Conservation (phyloP, 805 yeast genomes). For the Torulaspora gathmanii region DNA sequence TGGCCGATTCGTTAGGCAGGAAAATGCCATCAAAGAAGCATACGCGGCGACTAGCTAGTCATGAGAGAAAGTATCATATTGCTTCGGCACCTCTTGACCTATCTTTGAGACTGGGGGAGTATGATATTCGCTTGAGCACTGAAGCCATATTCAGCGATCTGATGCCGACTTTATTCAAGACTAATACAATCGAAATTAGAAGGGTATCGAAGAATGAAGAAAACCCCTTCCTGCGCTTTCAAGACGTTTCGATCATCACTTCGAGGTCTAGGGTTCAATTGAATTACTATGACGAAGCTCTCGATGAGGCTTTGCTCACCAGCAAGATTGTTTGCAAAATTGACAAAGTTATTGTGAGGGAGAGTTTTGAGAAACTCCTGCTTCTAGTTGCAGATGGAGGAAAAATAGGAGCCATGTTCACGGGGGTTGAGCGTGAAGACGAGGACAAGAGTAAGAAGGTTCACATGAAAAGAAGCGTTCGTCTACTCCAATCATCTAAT, state of each 20-base stretch:
- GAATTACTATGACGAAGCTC: conserved; percentile 10
- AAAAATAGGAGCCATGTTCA: conserved; percentile 1
- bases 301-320: conserved; percentile 10
- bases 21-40: background rate
- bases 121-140: conserved; percentile 2
- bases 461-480: conserved; percentile 25
- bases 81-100: conserved; percentile 4
- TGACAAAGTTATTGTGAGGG: conserved; percentile 6
- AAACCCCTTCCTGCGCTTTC: conserved; percentile 1
- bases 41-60: background rate
- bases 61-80: conserved; percentile 1
- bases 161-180: conserved; percentile 7
- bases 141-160: conserved; percentile 6
- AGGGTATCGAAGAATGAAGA: background rate
- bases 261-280: conserved; percentile 14
- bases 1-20: background rate
- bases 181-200: conserved; percentile 5
- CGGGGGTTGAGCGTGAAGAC: background rate
- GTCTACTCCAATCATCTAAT: conserved; percentile 27
- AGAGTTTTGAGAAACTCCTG: background rate
- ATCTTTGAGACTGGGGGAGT: conserved; percentile 2
- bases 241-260: conserved; percentile 1
- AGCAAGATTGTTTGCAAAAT: conserved; percentile 8
- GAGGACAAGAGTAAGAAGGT: conserved; percentile 4
- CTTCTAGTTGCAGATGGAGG: conserved; percentile 3